Percentiles rank a stretch among this genome's conserved stretches.
These are phyloP conservation scores for Eudorina sp. DNA, from an alignment of 139 green algal species.

Conservation along the genomic window DNA sequence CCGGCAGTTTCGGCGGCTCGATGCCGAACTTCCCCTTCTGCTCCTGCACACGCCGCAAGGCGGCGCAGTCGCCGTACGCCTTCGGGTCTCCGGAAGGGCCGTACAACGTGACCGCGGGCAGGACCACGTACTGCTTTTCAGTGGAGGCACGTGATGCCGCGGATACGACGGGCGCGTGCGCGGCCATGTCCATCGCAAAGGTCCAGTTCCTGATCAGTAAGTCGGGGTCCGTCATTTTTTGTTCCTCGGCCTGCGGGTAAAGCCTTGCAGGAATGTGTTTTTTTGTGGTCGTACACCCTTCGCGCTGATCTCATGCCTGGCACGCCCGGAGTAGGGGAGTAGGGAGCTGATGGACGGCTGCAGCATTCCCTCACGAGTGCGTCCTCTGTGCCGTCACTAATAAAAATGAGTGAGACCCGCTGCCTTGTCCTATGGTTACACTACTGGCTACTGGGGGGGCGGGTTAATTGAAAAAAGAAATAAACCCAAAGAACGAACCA, in stretches of 20 bases:
- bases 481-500: too few relatives aligned
- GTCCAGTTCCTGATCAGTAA: not conserved
- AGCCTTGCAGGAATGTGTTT: not conserved
- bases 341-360: too few relatives aligned
- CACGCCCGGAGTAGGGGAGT: too few relatives aligned
- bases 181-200: not conserved
- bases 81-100: not conserved
- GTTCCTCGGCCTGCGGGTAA: not conserved
- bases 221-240: not conserved
- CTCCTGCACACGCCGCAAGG: not conserved
- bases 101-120: not conserved
- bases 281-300: too few relatives aligned
- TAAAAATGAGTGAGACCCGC: too few relatives aligned
- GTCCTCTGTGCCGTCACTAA: too few relatives aligned
- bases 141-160: not conserved
- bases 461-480: too few relatives aligned
- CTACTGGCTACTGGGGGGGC: too few relatives aligned
- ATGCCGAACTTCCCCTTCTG: not conserved
- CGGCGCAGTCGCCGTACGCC: not conserved
- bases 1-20: not conserved
- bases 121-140: not conserved
- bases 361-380: too few relatives aligned
- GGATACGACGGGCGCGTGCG: not conserved
- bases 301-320: too few relatives aligned
- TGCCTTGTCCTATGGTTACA: too few relatives aligned